Evolutionary conservation across 257 asterid species (phyloP), one percentile per base, ranked within the genome.

Genomic region (Sherardia arvensis): DNA sequence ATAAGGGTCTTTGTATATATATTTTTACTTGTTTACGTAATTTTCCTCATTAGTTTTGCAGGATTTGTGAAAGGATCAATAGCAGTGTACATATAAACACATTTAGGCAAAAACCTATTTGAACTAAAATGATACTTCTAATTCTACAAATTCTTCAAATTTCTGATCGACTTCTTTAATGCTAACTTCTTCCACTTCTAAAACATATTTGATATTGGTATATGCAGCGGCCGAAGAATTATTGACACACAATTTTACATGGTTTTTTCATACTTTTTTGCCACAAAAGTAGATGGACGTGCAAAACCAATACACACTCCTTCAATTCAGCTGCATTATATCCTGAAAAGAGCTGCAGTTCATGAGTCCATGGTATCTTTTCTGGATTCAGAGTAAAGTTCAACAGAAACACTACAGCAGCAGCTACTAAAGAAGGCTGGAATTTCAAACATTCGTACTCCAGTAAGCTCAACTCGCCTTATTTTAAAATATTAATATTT

Each of bases 371-470:
- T 32, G 98, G 98, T 72, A 83, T 78, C 40, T n/a, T 53, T 30
- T 72, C 62, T 27, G 95, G 92, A 14, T 47, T 73, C 33, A 88
- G 83, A 4, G 87, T 85, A 67, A 84, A 91, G 72, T 91, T 83
- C 1, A 95, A 53, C 4, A 91, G 84, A 79, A 83, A 91, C 20
- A 85, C 56, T 22, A 81, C 96, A 0, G 94, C 74, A 34, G 95
- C 92, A 75, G 96, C 96, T 55, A 88, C 76, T 81, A 82, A 10
- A 8, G 98, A 91, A 20, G 98, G 98, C 66, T 86, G 76, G 73
- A 83, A 88, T 69, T 80, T 85, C 33, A 88, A 69, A 63, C 95
- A 91, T 22, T 68, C 80, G 33, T 91, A 86, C 20, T 88, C 95
- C 54, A 91, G 70, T 69, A 88, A 71, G 70, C 95, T 88, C 21